Base-by-base conservation (phyloP, 495 filamentous ascomycete genomes). In the Pyrenula massariospora region DNA sequence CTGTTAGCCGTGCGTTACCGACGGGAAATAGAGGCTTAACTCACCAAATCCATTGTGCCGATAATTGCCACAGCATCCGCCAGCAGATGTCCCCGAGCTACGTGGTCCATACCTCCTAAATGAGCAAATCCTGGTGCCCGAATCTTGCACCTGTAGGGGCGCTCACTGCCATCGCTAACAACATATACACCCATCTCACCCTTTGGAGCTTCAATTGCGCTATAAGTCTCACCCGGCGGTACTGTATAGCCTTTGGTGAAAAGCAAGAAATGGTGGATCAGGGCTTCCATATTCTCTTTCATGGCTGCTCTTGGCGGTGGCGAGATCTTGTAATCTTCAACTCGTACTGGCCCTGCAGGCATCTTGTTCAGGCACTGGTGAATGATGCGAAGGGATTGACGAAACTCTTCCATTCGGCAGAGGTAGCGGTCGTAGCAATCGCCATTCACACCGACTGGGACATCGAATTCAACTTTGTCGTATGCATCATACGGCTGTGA, bases 221-320 rank as follows among this genome's bases (percentile, higher is more conserved):
- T 88, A 75, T 99, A 99, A 10, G 93, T 99, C 78, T 99, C 93
- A 50, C 93, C 93, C 1, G 93, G 93, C n/a, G 93, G 93, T 10
- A 99, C 93, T 48, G 87, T 81, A 70, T 97, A 99, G 56, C 93
- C 93, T 78, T 97, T 99, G 67, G 90, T 96, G 75, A 91, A 99
- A 25, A 99, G 82, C 52, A 99, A 75, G 80, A 99, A 99, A 78
- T 99, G 93, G 73, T 99, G 93, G 68, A 99, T 99, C 12, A 99
- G 79, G 21, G 93, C 92, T 72, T 99, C 93, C 94, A 99, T 99
- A 74, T 99, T 87, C 80, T 99, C 93, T 80, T 99, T 99, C 93
- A 99, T 99, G 61, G 93, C 94, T n/a, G 85, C 81, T 65, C 93
- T 83, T 12, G 93, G 93, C 47, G 93, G 93, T 10, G 93, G 93